Evolutionary conservation across 1,284 basidiomycete genomes (phyloP).

Genomic region (Phellopilus nigrolimitatus): DNA sequence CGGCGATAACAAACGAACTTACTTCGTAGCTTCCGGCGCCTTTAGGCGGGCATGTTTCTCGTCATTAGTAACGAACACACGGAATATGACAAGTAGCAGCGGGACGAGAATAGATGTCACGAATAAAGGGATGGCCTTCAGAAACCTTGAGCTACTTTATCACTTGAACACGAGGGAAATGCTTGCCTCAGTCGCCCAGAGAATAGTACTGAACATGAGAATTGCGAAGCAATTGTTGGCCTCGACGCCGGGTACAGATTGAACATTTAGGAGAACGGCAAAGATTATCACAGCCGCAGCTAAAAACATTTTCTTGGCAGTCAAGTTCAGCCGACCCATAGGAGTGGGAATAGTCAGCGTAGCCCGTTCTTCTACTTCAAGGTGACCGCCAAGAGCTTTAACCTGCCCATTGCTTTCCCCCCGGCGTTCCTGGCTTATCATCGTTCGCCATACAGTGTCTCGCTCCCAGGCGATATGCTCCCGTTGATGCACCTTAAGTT

Average conservation of each 20-base stretch:
- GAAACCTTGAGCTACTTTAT: neutral
- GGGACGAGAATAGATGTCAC: conserved; percentile 93
- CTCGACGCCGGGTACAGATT: conserved; percentile 61
- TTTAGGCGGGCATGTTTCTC: conserved; percentile 51
- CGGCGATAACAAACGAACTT: conserved; percentile 28
- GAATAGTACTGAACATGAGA: conserved; percentile 84
- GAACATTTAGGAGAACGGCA: conserved; percentile 53
- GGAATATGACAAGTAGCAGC: conserved; percentile 81
- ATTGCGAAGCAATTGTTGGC: conserved; percentile 93
- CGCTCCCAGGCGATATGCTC: conserved; percentile 95
- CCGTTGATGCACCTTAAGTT: conserved; percentile 84
- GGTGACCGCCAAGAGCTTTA: conserved; percentile 43
- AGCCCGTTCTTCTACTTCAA: conserved; percentile 48
- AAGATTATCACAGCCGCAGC: conserved; percentile 57
- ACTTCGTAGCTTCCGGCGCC: conserved; percentile 81
- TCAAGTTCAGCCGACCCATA: conserved; percentile 60
- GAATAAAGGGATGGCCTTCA: conserved; percentile 92
- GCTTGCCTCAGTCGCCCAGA: conserved; percentile 93
- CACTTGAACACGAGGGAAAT: neutral
- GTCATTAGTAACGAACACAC: conserved; percentile 70
- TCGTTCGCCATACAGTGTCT: conserved; percentile 95
- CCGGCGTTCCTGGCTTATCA: conserved; percentile 87
- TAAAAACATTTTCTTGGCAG: conserved; percentile 57
- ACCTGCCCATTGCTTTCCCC: conserved; percentile 46
- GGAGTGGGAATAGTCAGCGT: conserved; percentile 56